A percentile compares a stretch with the other conserved stretches of the same genome.
Evolutionary conservation across 2,329 filamentous ascomycete genomes (phyloP).

Genomic region (Phialophora macrospora): DNA sequence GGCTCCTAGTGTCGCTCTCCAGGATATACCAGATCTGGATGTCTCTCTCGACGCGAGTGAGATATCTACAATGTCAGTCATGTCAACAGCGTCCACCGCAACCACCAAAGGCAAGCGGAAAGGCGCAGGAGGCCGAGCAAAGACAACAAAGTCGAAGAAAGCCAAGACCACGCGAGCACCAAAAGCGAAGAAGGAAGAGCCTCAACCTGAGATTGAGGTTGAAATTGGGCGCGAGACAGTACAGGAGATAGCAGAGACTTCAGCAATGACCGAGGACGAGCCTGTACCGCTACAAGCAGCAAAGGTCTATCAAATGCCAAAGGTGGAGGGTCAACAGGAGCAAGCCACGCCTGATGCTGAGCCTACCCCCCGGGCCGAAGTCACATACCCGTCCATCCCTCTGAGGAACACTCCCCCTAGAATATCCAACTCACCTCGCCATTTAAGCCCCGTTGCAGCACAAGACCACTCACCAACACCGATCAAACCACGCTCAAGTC

Average conservation of each 20-base stretch:
- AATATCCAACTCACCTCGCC: slow-evolving; percentile 16
- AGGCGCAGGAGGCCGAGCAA: slow-evolving; percentile 45
- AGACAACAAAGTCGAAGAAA: slow-evolving; percentile 46
- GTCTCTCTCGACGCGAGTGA: slow-evolving; percentile 62
- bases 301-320: neutral
- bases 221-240: slow-evolving; percentile 16
- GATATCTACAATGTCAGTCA: slow-evolving; percentile 41
- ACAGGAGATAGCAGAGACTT: slow-evolving; percentile 14
- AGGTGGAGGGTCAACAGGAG: slow-evolving; percentile 51
- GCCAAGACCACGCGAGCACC: slow-evolving; percentile 37
- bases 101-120: slow-evolving; percentile 54
- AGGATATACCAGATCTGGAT: slow-evolving; percentile 46
- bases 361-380: slow-evolving; percentile 17
- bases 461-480: slow-evolving; percentile 31
- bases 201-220: slow-evolving; percentile 35
- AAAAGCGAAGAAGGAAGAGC: slow-evolving; percentile 34
- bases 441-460: slow-evolving; percentile 24
- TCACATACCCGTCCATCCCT: slow-evolving; percentile 29
- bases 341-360: slow-evolving; percentile 12
- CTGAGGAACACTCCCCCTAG: slow-evolving; percentile 20
- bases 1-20: slow-evolving; percentile 40
- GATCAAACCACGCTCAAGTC: slow-evolving; percentile 17
- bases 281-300: neutral
- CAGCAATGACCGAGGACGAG: slow-evolving; percentile 7
- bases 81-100: slow-evolving; percentile 48